Percentiles rank a stretch among this genome's conserved stretches.
phyloP scores from a whole-genome alignment of 2,329 filamentous ascomycete genomes.

The Hymenoscyphus scutula region DNA sequence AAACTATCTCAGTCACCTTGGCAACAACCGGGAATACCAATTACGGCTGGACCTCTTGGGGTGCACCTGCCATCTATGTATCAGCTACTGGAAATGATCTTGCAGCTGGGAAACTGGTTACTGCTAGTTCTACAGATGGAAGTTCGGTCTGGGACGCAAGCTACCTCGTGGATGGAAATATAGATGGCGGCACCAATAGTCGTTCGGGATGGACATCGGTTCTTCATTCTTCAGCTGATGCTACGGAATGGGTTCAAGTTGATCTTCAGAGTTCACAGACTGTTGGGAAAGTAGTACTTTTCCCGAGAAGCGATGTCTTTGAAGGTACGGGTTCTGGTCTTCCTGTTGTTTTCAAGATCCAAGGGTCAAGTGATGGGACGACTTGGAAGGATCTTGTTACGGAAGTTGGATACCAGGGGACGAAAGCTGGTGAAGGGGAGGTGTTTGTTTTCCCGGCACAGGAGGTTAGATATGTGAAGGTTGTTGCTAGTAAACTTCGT shows the following conservation, averaged over 20 bases:
- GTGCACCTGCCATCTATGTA: constrained; percentile 17
- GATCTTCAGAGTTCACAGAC: constrained; percentile 13
- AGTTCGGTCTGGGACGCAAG: constrained; percentile 3
- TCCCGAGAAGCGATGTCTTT: constrained; percentile 18
- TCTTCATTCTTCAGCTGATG: constrained; percentile 12
- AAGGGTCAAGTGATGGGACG: constrained; percentile 13
- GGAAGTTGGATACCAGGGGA: constrained; percentile 12
- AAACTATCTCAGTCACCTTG: constrained; percentile 14
- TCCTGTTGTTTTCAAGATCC: constrained; percentile 19
- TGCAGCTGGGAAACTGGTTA: constrained; percentile 11
- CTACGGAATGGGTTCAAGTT: constrained; percentile 16
- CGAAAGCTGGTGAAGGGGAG: constrained; percentile 18
- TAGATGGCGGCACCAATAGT: constrained; percentile 7
- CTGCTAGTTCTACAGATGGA: constrained; percentile 16
- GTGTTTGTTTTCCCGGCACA: constrained; percentile 15
- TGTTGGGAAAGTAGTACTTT: constrained; percentile 19
- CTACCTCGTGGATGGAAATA: constrained; percentile 14
- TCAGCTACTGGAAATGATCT: constrained; percentile 14
- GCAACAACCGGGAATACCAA: constrained; percentile 15
- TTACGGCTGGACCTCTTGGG: constrained; percentile 23
- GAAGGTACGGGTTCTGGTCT: constrained; percentile 17
- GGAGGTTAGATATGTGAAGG: constrained; percentile 13
- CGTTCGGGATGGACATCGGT: constrained; percentile 19
- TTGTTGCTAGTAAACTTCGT: constrained; percentile 15
- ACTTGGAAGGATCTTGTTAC: constrained; percentile 15